Base-by-base conservation (phyloP, 768 basidiomycete species). In the Phylloporus rhodoxanthus region DNA sequence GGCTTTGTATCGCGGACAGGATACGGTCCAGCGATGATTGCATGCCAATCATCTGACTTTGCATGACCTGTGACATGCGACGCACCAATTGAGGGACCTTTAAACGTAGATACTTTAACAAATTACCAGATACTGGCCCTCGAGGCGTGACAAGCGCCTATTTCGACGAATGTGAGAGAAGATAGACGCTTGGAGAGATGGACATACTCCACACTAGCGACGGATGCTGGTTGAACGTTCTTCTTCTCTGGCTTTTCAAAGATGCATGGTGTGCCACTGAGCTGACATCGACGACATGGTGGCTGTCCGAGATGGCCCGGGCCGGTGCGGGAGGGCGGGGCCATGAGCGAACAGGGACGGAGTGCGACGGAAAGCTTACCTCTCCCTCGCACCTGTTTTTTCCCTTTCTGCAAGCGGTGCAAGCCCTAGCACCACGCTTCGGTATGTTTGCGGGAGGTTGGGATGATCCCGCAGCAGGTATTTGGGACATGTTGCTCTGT, bases 161-260 rank as follows among this genome's bases (percentile, higher is more conserved):
- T 51, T 45, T 50, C 59, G 56, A 50, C 58, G 41, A 52, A 49
- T 51, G 57, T 61, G 55, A 59, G 60, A 42, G 47, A 44, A 30
- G 33, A 47, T 43, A 21, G 56, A 38, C 28, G 14, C 46, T 45
- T 43, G 17, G 20, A 5, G 33, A 37, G 39, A 39, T n/a, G 17
- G 39, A 73, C 82, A 66, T 59, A 91, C 87, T 91, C 89, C 42
- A 85, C 77, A 59, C 86, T 84, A 41, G 83, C 78, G 40, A 73
- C 77, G 51, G 85, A 72, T 59, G 82, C 65, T 9, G 71, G 68
- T 57, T 79, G 81, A 1, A 70, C 72, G 65, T 74, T 81, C 73
- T 93, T 93, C 76, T 87, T 90, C 70, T 91, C 87, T 59, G 91
- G 91, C 67, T 91, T 91, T 69, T 93, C 91, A 68, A 92, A 93